A percentile compares a stretch with the other conserved stretches of the same genome.
These are phyloP conservation scores for Fusarium musae DNA, from an alignment of 2,329 filamentous ascomycete genomes.

Conservation along the genomic window DNA sequence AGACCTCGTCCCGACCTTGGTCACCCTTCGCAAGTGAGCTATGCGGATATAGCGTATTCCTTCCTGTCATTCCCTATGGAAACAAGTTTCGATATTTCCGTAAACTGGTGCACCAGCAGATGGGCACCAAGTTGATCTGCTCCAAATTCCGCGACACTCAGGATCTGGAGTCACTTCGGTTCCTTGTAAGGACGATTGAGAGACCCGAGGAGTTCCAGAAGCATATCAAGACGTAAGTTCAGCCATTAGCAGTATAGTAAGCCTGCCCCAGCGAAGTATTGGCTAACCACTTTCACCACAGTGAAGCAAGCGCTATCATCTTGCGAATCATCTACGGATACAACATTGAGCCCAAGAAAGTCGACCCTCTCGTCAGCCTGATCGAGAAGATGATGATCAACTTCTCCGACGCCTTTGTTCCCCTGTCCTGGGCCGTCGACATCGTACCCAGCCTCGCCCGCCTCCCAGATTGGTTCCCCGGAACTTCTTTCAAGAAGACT, in stretches of 20 bases:
- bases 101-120: constrained; percentile 46
- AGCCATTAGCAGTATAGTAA: accelerated
- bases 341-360: constrained; percentile 43
- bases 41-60: constrained; percentile 37
- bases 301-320: constrained; percentile 44
- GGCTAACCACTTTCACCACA: constrained; percentile 16
- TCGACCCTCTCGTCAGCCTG: constrained; percentile 46
- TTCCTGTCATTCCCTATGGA: constrained; percentile 32
- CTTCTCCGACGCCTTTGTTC: constrained; percentile 44
- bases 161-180: constrained; percentile 42
- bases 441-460: constrained; percentile 46
- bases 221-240: constrained; percentile 45
- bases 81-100: constrained; percentile 37
- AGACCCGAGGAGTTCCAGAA: constrained; percentile 34
- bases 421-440: constrained; percentile 50
- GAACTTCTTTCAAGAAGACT: constrained; percentile 45
- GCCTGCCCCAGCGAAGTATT: accelerated
- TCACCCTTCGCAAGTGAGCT: constrained; percentile 37
- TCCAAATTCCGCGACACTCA: constrained; percentile 38
- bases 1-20: constrained; percentile 47
- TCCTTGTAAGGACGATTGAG: constrained; percentile 40
- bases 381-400: constrained; percentile 46
- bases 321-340: constrained; percentile 49
- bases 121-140: constrained; percentile 40
- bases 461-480: constrained; percentile 47